Percentiles rank a stretch among this genome's conserved stretches.
Evolutionary conservation across 345 rosid genomes (phyloP).

Genomic region (Populus ilicifolia): DNA sequence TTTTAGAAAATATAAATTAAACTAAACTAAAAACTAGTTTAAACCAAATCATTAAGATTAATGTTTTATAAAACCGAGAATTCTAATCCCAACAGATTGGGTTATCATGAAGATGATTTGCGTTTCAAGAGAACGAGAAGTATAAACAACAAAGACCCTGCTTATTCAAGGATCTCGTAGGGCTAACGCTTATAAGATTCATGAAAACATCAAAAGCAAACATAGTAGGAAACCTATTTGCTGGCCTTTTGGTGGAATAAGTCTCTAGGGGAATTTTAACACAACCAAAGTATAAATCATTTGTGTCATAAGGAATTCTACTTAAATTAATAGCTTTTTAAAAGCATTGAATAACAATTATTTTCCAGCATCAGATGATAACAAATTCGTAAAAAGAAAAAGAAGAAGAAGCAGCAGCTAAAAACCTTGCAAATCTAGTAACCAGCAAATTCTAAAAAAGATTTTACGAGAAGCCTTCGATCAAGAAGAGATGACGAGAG

Average conservation of each 20-base stretch:
- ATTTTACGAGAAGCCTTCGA: too few species aligned
- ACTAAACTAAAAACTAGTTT: too few species aligned
- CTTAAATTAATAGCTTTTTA: neutral
- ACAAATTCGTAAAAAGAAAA: neutral
- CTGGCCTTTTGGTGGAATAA: neutral
- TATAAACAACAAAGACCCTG: neutral
- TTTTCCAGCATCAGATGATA: neutral
- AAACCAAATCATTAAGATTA: too few species aligned
- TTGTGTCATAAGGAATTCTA: neutral
- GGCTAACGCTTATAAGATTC: too few species aligned
- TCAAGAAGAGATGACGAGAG: too few species aligned
- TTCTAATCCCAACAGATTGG: neutral
- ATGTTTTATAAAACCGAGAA: too few species aligned
- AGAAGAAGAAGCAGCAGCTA: neutral
- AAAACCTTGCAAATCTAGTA: neutral
- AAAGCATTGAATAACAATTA: neutral
- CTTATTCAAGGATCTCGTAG: too few species aligned
- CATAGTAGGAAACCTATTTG: neutral
- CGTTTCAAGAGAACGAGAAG: neutral
- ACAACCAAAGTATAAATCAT: neutral
- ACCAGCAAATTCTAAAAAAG: neutral
- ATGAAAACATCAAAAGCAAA: neutral
- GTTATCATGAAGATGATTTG: neutral
- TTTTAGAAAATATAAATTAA: too few species aligned
- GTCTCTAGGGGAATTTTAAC: neutral